A percentile compares a stretch with the other conserved stretches of the same genome.
Evolutionary conservation across 1,284 basidiomycete genomes (phyloP).

Genomic region (Clitocybe nebularis): DNA sequence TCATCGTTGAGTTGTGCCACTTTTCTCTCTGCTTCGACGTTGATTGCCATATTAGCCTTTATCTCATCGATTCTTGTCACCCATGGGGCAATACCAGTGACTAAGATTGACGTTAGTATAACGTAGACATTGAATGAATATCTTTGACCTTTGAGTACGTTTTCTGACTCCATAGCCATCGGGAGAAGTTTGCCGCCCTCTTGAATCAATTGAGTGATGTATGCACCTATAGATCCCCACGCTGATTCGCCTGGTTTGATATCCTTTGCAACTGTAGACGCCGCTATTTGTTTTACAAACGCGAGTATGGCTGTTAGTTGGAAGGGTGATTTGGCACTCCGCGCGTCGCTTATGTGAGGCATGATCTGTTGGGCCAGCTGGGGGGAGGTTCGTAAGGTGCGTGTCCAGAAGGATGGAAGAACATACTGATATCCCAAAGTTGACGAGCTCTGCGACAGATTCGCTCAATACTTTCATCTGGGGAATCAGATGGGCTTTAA

Average conservation of each 20-base stretch:
- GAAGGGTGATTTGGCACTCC: slow-evolving; percentile 73
- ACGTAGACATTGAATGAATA: neutral
- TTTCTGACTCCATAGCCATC: slow-evolving; percentile 71
- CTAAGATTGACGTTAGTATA: slow-evolving; percentile 34
- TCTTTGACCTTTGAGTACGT: slow-evolving; percentile 69
- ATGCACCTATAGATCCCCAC: slow-evolving; percentile 76
- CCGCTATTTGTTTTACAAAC: slow-evolving; percentile 70
- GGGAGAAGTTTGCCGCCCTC: slow-evolving; percentile 72
- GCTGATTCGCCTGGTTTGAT: slow-evolving; percentile 59
- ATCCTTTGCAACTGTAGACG: slow-evolving; percentile 67
- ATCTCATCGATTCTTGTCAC: slow-evolving; percentile 82
- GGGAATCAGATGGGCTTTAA: slow-evolving; percentile 67
- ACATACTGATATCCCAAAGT: slow-evolving; percentile 83
- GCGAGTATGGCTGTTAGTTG: slow-evolving; percentile 67
- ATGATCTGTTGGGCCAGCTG: slow-evolving; percentile 86
- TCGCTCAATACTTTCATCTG: slow-evolving; percentile 71
- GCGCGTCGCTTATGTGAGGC: slow-evolving; percentile 73
- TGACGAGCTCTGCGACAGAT: slow-evolving; percentile 76
- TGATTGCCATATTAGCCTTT: slow-evolving; percentile 79
- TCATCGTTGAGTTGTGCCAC: slow-evolving; percentile 85
- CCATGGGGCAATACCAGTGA: slow-evolving; percentile 84
- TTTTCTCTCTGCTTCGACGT: slow-evolving; percentile 89
- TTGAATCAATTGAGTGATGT: slow-evolving; percentile 64
- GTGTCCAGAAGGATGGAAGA: neutral
- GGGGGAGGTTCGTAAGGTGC: neutral